Base-by-base conservation (phyloP, 768 basidiomycete genomes). In the Kwoniella sp. region DNA sequence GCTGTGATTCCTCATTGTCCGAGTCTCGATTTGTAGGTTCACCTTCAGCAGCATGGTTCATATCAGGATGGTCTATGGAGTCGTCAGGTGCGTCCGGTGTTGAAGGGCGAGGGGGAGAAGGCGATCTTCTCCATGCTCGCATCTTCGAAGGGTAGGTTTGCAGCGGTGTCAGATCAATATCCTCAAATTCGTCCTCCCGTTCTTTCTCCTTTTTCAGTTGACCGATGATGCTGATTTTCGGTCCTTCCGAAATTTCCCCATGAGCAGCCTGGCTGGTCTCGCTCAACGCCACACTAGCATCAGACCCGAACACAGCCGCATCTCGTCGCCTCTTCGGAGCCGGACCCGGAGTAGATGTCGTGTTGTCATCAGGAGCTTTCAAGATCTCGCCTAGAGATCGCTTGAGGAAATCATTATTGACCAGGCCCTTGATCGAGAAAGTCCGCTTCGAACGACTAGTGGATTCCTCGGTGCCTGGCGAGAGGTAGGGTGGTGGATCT, bases 331-430 rank as follows among this genome's bases (percentile, higher is more conserved):
- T 6, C 13, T 33, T 33, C 7, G 33, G 6, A 33, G 33, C 33
- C 33, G n/a, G n/a, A n/a, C n/a, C n/a, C n/a, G 40, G 40, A 44
- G 40, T 10, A 9, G 40, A 44, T 4, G 17, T 44, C 17, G 17
- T 44, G 13, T 13, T 13, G 6, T 33, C 33, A 6, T 33, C 33
- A 13, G 49, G 4, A 40, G 26, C 58, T 21, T 36, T 44, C 15
- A 51, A 30, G 1, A 54, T 15, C 2, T 27, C 56, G 1, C 65
- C 65, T 15, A 68, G 46, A 47, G 57, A 56, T 19, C 62, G 50
- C 46, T 64, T 64, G 8, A 64, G 26, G 30, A 60, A 60, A 48
- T 52, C 63, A n/a, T 19, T 46, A 26, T 68, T 68, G 4, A 47
- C 65, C 26, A 62, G 30, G 8, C 13, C 55, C 40, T 56, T 24